Base-by-base conservation (phyloP, 192 early-diverging fungal species). In the Mortierella antarctica region DNA sequence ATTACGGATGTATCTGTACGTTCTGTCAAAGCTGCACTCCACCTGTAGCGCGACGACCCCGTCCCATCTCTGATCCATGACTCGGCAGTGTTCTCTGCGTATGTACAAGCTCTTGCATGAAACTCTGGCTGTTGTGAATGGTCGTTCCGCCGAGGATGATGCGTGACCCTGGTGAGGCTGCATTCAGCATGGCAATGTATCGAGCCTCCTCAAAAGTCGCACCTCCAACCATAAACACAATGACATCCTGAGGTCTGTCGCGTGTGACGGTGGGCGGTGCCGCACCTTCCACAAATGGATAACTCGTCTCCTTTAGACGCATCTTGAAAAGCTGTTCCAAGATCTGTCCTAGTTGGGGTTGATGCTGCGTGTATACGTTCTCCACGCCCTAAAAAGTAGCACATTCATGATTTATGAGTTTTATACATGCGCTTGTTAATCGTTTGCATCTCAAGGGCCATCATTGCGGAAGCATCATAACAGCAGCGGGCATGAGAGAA, bases 331-430 rank as follows among this genome's bases (percentile, higher is more conserved):
- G 65, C 40, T 89, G 84, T 62, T 96, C 92, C 9, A 99, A 56
- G 41, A 91, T 95, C 21, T 93, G 90, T 0, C 89, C 90, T 51
- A 99, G 70, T n/a, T 91, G 89, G 18, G 98, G 96, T 21, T 87
- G 88, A 76, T 99, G 97, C 74, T 97, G 96, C 17, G 97, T 98
- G 73, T 99, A 99, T 10, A 99, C 97, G 73, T 99, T 99, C 67
- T 99, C 98, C 31, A 97, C 96, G 11, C 96, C 98, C 87, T 93
- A 31, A 31, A 31, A 31, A 31, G 31, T 31, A 31, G 31, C 1
- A 31, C 3, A 31, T 2, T 31, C 31, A 79, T 63, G 7, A 15
- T 60, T 8, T 14, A 62, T 8, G 41, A 54, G 2, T 4, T 46
- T 10, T 54, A 5, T 46, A 41, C 21, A 48, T 2, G 7, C 7